phyloP scores from a whole-genome alignment of 345 rosid genomes.

The Heritiera littoralis region DNA sequence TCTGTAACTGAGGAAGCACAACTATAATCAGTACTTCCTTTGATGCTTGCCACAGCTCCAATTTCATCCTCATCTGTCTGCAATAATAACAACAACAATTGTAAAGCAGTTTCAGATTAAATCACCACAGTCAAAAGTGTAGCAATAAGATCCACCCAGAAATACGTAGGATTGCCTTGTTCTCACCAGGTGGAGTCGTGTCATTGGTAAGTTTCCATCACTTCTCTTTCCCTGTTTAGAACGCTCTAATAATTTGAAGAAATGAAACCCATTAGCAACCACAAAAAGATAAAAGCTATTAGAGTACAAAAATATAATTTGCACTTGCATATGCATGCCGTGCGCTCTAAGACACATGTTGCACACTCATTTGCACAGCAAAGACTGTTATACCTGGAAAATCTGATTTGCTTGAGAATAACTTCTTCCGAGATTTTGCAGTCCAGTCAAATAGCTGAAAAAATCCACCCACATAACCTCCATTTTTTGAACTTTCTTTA shows the following conservation, averaged over 20 bases:
- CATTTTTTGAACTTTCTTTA: slow-evolving; percentile 58
- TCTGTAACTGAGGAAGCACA: slow-evolving; percentile 93
- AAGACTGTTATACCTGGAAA: slow-evolving; percentile 46
- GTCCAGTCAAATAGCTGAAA: slow-evolving; percentile 94
- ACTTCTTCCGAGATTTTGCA: slow-evolving; percentile 91
- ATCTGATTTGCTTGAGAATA: slow-evolving; percentile 77
- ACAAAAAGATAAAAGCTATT: slow-evolving; percentile 7
- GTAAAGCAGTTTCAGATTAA: slow-evolving; percentile 11
- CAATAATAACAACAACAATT: slow-evolving; percentile 2
- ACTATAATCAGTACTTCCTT: slow-evolving; percentile 68
- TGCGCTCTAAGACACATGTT: not conserved
- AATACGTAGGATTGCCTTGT: not conserved
- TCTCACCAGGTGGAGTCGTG: slow-evolving; percentile 52
- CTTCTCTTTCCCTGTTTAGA: slow-evolving; percentile 63
- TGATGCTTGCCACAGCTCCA: slow-evolving; percentile 47
- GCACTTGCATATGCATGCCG: not conserved
- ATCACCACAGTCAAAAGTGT: not conserved
- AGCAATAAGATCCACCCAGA: not conserved
- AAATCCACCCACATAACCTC: slow-evolving; percentile 76
- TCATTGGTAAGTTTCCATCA: slow-evolving; percentile 64
- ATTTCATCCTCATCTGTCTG: slow-evolving; percentile 78
- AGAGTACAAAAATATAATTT: not conserved
- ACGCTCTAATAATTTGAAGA: slow-evolving; percentile 38
- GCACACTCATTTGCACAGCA: not conserved
- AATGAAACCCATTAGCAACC: slow-evolving; percentile 11